These are phyloP conservation scores for Pholiota adiposa DNA, from an alignment of 1,284 basidiomycete species.

Conservation along the genomic window DNA sequence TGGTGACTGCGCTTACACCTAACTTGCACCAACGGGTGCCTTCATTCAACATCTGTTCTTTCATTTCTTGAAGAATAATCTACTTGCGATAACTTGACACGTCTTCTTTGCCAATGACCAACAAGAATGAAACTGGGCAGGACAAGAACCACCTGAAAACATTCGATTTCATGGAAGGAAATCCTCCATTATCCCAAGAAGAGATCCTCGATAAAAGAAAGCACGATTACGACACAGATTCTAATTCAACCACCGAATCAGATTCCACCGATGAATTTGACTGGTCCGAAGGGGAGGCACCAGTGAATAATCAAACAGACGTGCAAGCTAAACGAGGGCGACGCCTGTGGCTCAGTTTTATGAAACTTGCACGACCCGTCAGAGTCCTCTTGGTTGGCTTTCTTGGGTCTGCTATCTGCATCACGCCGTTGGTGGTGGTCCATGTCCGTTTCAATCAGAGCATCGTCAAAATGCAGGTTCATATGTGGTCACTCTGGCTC, in stretches of 20 bases:
- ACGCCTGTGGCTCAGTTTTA: slow-evolving; percentile 64
- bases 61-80: no score
- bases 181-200: slow-evolving; percentile 5
- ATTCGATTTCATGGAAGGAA: background rate
- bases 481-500: slow-evolving; percentile 76
- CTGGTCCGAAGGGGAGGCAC: slow-evolving; percentile 67
- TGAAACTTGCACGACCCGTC: slow-evolving; percentile 66
- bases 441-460: slow-evolving; percentile 59
- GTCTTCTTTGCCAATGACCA: no score
- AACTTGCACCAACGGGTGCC: no score
- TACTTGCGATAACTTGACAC: no score
- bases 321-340: slow-evolving; percentile 54
- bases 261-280: slow-evolving; percentile 74
- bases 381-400: slow-evolving; percentile 59
- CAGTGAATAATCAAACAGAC: slow-evolving; percentile 20
- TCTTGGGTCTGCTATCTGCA: slow-evolving; percentile 64
- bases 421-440: slow-evolving; percentile 72
- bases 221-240: slow-evolving; percentile 47
- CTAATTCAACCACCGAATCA: slow-evolving; percentile 48
- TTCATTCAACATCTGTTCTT: no score
- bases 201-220: slow-evolving; percentile 7
- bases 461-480: slow-evolving; percentile 56
- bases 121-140: background rate
- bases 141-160: background rate
- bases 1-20: no score